phyloP scores from a whole-genome alignment of 2,329 filamentous ascomycete genomes.

The Fusarium nelsonii region DNA sequence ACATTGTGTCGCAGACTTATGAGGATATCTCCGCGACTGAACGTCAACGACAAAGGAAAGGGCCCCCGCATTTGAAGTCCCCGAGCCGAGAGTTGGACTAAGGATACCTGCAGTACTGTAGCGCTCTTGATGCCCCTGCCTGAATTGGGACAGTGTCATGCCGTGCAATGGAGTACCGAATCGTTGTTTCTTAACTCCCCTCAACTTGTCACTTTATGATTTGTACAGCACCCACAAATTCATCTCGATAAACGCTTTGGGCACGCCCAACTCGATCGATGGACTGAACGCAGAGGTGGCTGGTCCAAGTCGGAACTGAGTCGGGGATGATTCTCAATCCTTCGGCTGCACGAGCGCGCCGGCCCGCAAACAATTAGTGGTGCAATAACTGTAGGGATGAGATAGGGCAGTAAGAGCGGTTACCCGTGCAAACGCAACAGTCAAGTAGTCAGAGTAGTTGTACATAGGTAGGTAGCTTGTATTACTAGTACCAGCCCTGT shows the following conservation, averaged over 20 bases:
- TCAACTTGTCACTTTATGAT: not conserved
- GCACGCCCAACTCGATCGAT: slow-evolving; percentile 43
- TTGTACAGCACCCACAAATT: slow-evolving; percentile 19
- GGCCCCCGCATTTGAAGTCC: slow-evolving; percentile 27
- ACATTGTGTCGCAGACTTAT: slow-evolving; percentile 24
- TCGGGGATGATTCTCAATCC: slow-evolving; percentile 50
- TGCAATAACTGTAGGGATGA: slow-evolving; percentile 3
- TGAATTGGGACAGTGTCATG: not conserved
- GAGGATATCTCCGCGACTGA: slow-evolving; percentile 32
- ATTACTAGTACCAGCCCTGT: not conserved
- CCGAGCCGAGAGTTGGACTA: slow-evolving; percentile 1
- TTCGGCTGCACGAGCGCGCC: slow-evolving; percentile 55
- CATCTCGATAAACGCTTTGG: slow-evolving; percentile 36
- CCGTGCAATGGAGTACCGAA: not conserved
- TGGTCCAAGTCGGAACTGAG: slow-evolving; percentile 44
- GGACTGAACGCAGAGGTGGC: slow-evolving; percentile 20
- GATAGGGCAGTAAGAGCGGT: slow-evolving; percentile 7
- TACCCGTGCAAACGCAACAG: not conserved
- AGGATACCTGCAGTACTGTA: not conserved
- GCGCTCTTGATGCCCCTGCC: not conserved
- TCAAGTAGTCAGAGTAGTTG: slow-evolving; percentile 5
- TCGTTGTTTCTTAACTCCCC: not conserved
- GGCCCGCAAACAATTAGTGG: slow-evolving; percentile 49
- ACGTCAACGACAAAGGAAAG: slow-evolving; percentile 10
- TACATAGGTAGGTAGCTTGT: not conserved